Conservation (phyloP, 805 yeast species). For the Sungouiozyma ichnusensis region DNA sequence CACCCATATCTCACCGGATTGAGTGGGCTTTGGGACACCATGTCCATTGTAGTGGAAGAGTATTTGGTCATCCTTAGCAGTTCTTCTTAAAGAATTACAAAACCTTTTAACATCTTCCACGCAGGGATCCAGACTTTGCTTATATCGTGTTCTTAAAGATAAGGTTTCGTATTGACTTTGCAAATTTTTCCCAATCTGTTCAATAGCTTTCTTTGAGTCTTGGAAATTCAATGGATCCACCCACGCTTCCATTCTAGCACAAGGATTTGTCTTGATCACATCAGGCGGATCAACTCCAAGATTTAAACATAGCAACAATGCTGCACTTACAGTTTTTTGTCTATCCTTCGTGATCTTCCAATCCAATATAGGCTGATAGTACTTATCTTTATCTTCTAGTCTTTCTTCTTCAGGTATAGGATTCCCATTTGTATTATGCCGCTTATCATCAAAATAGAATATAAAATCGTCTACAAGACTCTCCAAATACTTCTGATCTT, state of each 20-base stretch:
- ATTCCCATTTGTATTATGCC: conserved; percentile 84
- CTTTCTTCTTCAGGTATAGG: conserved; percentile 54
- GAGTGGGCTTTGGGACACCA: conserved; percentile 96
- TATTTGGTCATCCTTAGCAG: conserved; percentile 88
- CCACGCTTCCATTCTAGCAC: conserved; percentile 89
- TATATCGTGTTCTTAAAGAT: conserved; percentile 78
- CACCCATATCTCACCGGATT: conserved; percentile 96
- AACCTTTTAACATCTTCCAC: conserved; percentile 91
- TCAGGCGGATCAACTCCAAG: conserved; percentile 98
- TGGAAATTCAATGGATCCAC: conserved; percentile 73
- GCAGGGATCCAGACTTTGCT: conserved; percentile 85
- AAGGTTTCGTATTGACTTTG: conserved; percentile 86
- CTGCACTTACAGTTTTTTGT: conserved; percentile 88
- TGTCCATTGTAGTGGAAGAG: conserved; percentile 95
- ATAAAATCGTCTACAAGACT: conserved; percentile 56
- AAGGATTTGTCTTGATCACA: conserved; percentile 82
- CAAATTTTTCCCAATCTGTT: conserved; percentile 77
- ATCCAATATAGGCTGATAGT: conserved; percentile 65
- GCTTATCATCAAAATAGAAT: conserved; percentile 81
- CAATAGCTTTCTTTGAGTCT: conserved; percentile 85
- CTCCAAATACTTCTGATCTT: conserved; percentile 40
- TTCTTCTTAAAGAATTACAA: conserved; percentile 77
- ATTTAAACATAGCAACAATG: conserved; percentile 80
- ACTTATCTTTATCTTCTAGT: conserved; percentile 32
- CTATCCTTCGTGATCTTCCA: conserved; percentile 90